Conservation (phyloP, 179 eudicot species). For the Vitellaria paradoxa region DNA sequence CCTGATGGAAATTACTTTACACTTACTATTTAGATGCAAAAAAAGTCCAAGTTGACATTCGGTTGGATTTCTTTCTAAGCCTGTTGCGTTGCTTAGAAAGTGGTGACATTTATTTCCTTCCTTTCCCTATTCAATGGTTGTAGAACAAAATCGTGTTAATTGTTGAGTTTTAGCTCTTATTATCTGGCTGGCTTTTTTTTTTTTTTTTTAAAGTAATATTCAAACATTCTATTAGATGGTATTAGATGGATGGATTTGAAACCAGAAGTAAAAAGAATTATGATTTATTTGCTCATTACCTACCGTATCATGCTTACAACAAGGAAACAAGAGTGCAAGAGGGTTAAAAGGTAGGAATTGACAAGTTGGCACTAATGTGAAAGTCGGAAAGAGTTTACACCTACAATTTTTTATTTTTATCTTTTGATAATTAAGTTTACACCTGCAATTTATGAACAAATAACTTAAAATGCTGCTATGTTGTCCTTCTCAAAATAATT, state of each 20-base stretch:
- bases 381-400: neutral
- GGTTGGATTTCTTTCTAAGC: neutral
- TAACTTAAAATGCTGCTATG: neutral
- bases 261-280: neutral
- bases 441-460: no score
- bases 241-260: neutral
- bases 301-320: no score
- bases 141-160: neutral
- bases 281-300: neutral
- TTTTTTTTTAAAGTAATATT: no score
- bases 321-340: neutral
- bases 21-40: neutral
- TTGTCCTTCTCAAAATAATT: neutral
- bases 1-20: neutral
- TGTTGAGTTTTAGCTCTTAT: neutral
- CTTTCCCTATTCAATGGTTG: no score
- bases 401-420: neutral
- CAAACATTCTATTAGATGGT: no score
- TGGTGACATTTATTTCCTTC: neutral
- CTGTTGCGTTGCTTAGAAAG: neutral
- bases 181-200: neutral
- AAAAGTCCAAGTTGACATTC: neutral
- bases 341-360: neutral
- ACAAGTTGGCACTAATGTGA: neutral
- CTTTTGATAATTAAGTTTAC: no score